A percentile compares a stretch with the other conserved stretches of the same genome.
Evolutionary conservation across 306 rosid genomes (phyloP).

Genomic region (Cicer yamashitae): DNA sequence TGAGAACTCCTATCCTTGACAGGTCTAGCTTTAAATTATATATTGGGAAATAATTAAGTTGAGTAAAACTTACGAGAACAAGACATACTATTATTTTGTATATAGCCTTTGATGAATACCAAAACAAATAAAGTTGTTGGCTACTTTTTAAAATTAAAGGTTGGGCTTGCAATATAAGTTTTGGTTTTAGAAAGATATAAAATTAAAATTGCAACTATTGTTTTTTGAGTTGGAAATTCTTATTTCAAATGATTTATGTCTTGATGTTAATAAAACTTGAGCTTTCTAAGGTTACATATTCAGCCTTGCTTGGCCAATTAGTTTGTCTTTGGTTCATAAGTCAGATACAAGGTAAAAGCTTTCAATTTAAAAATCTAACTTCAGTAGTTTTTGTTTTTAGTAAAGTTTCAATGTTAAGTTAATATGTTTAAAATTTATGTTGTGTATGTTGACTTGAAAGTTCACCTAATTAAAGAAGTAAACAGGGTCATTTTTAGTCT

Average conservation of each 20-base stretch:
- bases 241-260: background rate
- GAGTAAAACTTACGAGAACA: background rate
- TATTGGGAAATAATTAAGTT: background rate
- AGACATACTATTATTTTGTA: background rate
- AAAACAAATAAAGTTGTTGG: background rate
- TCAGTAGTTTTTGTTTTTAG: no score
- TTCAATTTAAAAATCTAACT: no score
- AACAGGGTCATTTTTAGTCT: no score
- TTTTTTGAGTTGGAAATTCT: background rate
- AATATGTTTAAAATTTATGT: no score
- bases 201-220: background rate
- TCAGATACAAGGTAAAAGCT: no score
- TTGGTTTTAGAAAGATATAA: background rate
- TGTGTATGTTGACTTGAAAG: no score
- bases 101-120: background rate
- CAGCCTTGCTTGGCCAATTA: background rate
- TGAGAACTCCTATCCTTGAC: background rate
- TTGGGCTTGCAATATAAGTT: constrained; percentile 1
- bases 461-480: no score
- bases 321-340: no score
- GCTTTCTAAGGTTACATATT: background rate
- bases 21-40: background rate
- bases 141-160: background rate
- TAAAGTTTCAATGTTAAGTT: no score
- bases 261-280: background rate